A percentile compares a stretch with the other conserved stretches of the same genome.
Evolutionary conservation across 306 rosid species (phyloP).

Genomic region (Lathyrus sativus): DNA sequence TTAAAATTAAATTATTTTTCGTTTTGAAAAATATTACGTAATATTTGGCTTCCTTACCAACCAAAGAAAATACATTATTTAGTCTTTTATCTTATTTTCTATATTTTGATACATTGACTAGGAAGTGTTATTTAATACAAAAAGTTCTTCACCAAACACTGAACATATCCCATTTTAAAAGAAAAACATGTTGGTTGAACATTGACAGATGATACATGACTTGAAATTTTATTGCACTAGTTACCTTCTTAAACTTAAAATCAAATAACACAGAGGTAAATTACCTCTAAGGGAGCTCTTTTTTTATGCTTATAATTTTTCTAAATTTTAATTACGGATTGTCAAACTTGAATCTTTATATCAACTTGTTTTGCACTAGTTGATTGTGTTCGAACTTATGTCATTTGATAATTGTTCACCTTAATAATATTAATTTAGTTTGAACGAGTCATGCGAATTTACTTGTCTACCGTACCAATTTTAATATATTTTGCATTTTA

Average conservation of each 20-base stretch:
- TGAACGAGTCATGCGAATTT: too few relatives aligned
- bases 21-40: conserved; percentile 35
- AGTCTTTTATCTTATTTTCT: conserved; percentile 35
- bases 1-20: too few relatives aligned
- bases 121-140: conserved; percentile 36
- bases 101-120: conserved; percentile 42
- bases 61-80: conserved; percentile 21
- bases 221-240: background rate
- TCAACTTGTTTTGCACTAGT: too few relatives aligned
- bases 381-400: too few relatives aligned
- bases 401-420: too few relatives aligned
- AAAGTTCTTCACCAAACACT: conserved; percentile 38
- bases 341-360: too few relatives aligned
- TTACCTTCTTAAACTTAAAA: background rate
- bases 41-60: conserved; percentile 35
- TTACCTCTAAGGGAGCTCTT: too few relatives aligned
- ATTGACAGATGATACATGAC: conserved; percentile 1
- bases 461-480: too few relatives aligned
- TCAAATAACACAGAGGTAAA: background rate
- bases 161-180: conserved; percentile 34
- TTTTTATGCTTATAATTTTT: too few relatives aligned
- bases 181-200: conserved; percentile 37
- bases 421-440: too few relatives aligned
- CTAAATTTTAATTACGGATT: too few relatives aligned
- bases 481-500: too few relatives aligned